phyloP scores from a whole-genome alignment of 2,329 filamentous ascomycete genomes.

The Colletotrichum sp. region DNA sequence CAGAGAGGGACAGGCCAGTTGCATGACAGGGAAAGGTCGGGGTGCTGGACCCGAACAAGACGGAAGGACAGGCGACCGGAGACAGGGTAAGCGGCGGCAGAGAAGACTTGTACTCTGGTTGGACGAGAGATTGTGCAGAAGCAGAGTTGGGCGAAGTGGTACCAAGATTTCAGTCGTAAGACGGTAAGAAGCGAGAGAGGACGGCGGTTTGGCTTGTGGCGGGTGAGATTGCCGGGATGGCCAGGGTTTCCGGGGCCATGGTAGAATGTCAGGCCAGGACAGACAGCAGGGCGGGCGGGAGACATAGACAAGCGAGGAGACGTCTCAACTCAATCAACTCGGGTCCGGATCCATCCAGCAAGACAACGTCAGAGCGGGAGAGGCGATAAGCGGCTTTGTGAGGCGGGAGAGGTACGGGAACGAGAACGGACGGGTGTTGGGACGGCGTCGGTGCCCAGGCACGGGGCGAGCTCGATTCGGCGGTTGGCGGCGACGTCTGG shows the following conservation, averaged over 20 bases:
- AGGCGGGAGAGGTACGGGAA: not conserved
- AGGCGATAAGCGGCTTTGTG: not conserved
- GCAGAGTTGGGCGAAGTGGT: not conserved
- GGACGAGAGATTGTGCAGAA: not conserved
- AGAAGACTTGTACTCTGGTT: not conserved
- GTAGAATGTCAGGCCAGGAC: not conserved
- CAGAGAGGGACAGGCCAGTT: conserved; percentile 3
- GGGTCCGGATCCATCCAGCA: not conserved
- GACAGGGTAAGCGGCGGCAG: not conserved
- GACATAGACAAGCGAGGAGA: not conserved
- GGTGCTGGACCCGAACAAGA: not conserved
- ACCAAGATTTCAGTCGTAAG: conserved; percentile 10
- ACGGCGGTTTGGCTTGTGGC: not conserved
- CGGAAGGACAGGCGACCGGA: not conserved
- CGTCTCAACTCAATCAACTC: not conserved
- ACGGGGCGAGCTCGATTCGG: not conserved
- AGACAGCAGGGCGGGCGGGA: not conserved
- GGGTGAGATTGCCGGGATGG: conserved; percentile 1
- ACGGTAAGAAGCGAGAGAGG: conserved; percentile 11
- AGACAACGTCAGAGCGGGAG: not conserved
- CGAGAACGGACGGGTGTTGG: not conserved
- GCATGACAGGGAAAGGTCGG: not conserved
- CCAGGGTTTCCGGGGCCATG: conserved; percentile 12
- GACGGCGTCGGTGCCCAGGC: not conserved
- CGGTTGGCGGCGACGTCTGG: not conserved